Evolutionary conservation across 495 filamentous ascomycete species (phyloP).

Genomic region (Podospora australis): DNA sequence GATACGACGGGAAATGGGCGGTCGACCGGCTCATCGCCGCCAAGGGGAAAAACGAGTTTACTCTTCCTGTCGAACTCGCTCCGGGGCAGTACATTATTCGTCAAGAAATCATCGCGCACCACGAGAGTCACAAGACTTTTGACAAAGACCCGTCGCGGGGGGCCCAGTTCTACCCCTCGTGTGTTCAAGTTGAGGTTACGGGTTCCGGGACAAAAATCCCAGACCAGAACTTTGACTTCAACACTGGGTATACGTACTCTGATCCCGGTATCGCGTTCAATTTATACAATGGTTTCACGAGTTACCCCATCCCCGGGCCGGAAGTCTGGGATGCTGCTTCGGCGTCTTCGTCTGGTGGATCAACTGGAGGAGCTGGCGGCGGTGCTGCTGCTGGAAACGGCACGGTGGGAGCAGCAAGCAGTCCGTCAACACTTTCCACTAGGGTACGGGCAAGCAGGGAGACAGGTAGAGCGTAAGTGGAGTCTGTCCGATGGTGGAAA

Average conservation of each 20-base stretch:
- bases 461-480: no score
- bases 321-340: constrained; percentile 19
- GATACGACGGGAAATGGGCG: constrained; percentile 36
- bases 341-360: no score
- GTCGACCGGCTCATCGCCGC: constrained; percentile 40
- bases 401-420: no score
- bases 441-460: no score
- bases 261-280: constrained; percentile 43
- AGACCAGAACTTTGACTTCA: constrained; percentile 26
- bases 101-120: constrained; percentile 49
- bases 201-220: constrained; percentile 26
- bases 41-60: constrained; percentile 36
- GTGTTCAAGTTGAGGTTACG: constrained; percentile 45
- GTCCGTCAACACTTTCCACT: no score
- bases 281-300: constrained; percentile 28
- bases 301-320: constrained; percentile 40
- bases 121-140: constrained; percentile 36
- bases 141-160: constrained; percentile 31
- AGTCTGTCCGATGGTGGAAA: no score
- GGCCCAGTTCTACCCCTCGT: constrained; percentile 50
- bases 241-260: constrained; percentile 29
- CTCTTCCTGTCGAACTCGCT: constrained; percentile 33
- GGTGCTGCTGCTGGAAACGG: neutral
- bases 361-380: neutral
- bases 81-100: constrained; percentile 45